Evolutionary conservation across 805 yeast species (phyloP), one percentile per base, ranked within the genome.

Genomic region (Wickerhamiella galacta): DNA sequence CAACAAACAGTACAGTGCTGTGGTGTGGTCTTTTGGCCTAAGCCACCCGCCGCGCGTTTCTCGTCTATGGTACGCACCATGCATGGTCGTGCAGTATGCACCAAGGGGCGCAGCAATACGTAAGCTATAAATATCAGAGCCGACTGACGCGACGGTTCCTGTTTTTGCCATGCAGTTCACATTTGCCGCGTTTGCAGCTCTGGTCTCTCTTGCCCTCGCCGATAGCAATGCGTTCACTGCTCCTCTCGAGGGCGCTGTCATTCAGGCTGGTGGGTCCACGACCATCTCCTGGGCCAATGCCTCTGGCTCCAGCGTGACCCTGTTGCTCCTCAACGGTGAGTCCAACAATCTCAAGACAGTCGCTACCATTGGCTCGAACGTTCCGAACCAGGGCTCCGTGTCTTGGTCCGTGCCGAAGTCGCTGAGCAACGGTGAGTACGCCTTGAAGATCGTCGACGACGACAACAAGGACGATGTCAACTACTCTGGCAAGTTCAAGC

Each of bases 401-500:
- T 39, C 45, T 31, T 57, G 62, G 62, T 38, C 40, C 21, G 47
- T 57, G 24, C 62, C 61, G 28, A 30, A 35, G 32, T 35, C 41
- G 25, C 22, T 56, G 20, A 18, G 37, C 27, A 34, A 49, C 23
- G 61, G 58, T 25, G 34, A 46, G 34, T 57, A 57, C 46, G 52
- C 56, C 19, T 38, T 57, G 27, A 49, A 47, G 44, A 55, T 54
- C 34, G 36, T 40, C 28, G 40, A 41, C 33, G 49, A 44, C 26
- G 47, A 47, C 32, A 44, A 44, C 39, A 33, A 46, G 20, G 46
- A 39, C 38, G 52, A 44, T 30, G 34, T 36, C 34, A 57, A 57
- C 55, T 57, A 53, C 56, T 44, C 61, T 14, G 44, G 52, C 34
- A 43, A 38, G 38, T 49, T 52, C 46, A 30, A 37, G 16, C 46